These are phyloP conservation scores for Botrytis galanthina DNA, from an alignment of 2,329 filamentous ascomycete genomes.

Conservation along the genomic window DNA sequence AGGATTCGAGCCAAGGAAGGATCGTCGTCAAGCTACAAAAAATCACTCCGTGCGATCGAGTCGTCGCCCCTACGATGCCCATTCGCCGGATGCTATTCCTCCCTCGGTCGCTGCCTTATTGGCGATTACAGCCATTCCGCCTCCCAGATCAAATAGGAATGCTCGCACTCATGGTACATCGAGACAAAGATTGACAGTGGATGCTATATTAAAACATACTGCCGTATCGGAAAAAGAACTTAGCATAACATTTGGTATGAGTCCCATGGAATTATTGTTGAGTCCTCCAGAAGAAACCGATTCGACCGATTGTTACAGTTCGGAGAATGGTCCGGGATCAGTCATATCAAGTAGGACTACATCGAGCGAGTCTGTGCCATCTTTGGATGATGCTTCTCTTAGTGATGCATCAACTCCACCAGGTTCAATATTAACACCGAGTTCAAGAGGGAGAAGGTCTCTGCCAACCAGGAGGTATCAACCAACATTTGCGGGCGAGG, in stretches of 20 bases:
- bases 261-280: constrained; percentile 58
- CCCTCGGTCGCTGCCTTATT: constrained; percentile 60
- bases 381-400: constrained; percentile 53
- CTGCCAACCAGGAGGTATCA: constrained; percentile 50
- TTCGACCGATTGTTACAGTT: constrained; percentile 47
- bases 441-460: constrained; percentile 42
- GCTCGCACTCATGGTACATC: constrained; percentile 24
- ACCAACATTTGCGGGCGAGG: constrained; percentile 54
- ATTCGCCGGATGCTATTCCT: constrained; percentile 54
- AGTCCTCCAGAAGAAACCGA: constrained; percentile 58
- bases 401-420: constrained; percentile 37
- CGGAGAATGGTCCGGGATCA: constrained; percentile 54
- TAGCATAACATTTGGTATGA: constrained; percentile 52
- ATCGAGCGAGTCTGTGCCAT: constrained; percentile 61
- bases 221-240: constrained; percentile 53
- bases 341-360: constrained; percentile 54
- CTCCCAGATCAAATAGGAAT: constrained; percentile 40
- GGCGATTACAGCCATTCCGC: constrained; percentile 59
- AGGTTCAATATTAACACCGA: constrained; percentile 34
- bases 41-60: constrained; percentile 22
- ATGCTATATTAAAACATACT: constrained; percentile 54
- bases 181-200: constrained; percentile 50
- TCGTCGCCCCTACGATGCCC: constrained; percentile 44
- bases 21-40: constrained; percentile 26
- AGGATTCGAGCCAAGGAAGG: constrained; percentile 27